Evolutionary conservation across 2,329 filamentous ascomycete genomes (phyloP), one percentile per base, ranked within the genome.

Genomic region (Colletotrichum euphorbiae): DNA sequence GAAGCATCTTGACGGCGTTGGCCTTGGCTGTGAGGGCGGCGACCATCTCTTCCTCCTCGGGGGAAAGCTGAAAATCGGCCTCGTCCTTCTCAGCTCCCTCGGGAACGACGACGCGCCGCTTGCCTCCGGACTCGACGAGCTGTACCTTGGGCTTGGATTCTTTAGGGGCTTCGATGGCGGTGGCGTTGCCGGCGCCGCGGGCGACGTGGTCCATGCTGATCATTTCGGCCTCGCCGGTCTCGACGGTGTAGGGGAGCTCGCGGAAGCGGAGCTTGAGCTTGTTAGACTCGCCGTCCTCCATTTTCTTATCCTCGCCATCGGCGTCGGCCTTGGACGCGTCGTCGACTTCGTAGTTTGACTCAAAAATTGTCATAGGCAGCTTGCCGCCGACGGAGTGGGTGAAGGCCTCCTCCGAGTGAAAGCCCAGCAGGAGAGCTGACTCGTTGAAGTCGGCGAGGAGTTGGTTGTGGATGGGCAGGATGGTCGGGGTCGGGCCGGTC

Each of bases 171-270:
- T 74, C 73, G 42, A 88, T 82, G 36, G 89, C 89, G 11, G 91
- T 90, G 24, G 94, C 94, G 74, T 93, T 95, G 54, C 92, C 93
- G 52, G 92, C 92, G 43, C 92, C 93, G 59, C 91, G 90, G 0
- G 95, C 94, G 19, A 99, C 91, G 72, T 94, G 97, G 79, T 98
- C 94, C 75, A 99, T 93, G 73, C 93, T 92, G 72, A 99, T 98
- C 94, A 98, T 98, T 79, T 99, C 96, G 1, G 94, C 94, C 78
- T 98, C 94, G 9, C 93, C 93, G 0, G 94, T 97, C 80, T 98
- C 96, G 2, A 98, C 90, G 0, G 91, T 91, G 78, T 96, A 98
- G 2, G 91, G 89, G 9, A 98, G 80, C 75, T 97, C 91, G 68
- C 91, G 88, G 79, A 98, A 98, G 74, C 88, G 91, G 69, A 96